phyloP scores from a whole-genome alignment of 306 rosid species.

The Pueraria montana region DNA sequence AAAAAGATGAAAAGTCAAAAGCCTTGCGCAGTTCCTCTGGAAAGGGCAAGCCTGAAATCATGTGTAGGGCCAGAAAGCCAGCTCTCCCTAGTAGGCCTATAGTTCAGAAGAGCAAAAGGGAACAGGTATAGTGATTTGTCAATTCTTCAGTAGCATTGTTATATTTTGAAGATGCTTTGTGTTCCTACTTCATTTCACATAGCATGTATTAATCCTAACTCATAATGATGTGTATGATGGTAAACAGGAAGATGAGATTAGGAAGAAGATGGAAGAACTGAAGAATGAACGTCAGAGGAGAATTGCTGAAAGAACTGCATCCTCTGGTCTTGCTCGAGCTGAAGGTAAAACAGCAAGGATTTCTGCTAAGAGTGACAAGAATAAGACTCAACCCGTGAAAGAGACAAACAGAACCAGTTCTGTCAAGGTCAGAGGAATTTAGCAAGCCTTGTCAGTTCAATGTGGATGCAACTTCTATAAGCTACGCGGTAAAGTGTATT shows the following conservation, averaged over 20 bases:
- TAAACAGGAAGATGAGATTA: slow-evolving; percentile 71
- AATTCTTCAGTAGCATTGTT: slow-evolving; percentile 22
- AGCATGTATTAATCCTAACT: slow-evolving; percentile 10
- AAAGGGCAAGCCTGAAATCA: slow-evolving; percentile 50
- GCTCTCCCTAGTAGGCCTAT: slow-evolving; percentile 54
- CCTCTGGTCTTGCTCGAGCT: slow-evolving; percentile 49
- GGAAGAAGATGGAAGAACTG: slow-evolving; percentile 71
- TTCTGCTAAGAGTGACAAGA: slow-evolving; percentile 56
- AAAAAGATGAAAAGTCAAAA: slow-evolving; percentile 50
- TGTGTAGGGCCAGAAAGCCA: slow-evolving; percentile 51
- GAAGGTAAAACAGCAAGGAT: slow-evolving; percentile 52
- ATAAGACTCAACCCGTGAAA: slow-evolving; percentile 52
- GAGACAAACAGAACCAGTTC: slow-evolving; percentile 54
- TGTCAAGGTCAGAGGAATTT: slow-evolving; percentile 56
- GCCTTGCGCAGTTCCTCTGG: slow-evolving; percentile 38
- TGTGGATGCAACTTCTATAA: slow-evolving; percentile 38
- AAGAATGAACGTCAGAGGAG: slow-evolving; percentile 65
- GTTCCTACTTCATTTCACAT: not conserved
- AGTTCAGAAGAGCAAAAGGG: slow-evolving; percentile 70
- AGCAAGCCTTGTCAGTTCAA: slow-evolving; percentile 45
- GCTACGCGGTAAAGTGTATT: slow-evolving; percentile 42
- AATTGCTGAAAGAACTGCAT: slow-evolving; percentile 75
- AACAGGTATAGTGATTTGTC: slow-evolving; percentile 56
- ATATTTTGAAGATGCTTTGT: slow-evolving; percentile 18
- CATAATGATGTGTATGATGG: slow-evolving; percentile 29